phyloP scores from a whole-genome alignment of 768 basidiomycete genomes.

The Tricholoma sp. region DNA sequence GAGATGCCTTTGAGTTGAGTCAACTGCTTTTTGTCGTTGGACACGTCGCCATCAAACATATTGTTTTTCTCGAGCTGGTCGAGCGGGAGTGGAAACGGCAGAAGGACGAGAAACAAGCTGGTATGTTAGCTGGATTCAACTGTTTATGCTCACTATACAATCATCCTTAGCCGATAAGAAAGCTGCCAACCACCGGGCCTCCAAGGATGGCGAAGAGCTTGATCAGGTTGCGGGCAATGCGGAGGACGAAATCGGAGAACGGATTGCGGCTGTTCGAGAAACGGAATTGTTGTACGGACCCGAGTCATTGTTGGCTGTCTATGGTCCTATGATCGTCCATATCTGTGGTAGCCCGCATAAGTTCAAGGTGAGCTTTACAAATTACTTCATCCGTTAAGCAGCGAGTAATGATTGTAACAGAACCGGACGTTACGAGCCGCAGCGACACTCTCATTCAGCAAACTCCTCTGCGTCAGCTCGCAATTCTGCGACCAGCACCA shows the following conservation, averaged over 20 bases:
- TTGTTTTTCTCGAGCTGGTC: conserved; percentile 91
- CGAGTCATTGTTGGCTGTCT: conserved; percentile 75
- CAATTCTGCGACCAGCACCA: conserved; percentile 92
- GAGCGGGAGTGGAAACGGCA: conserved; percentile 96
- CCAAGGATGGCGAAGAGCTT: conserved; percentile 78
- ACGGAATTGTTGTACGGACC: conserved; percentile 81
- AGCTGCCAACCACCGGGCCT: conserved; percentile 32
- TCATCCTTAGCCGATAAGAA: conserved; percentile 53
- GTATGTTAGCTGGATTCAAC: conserved; percentile 29
- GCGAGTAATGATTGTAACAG: conserved; percentile 33
- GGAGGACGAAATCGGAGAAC: conserved; percentile 97
- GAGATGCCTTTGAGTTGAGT: conserved; percentile 83
- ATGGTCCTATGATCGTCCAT: conserved; percentile 85
- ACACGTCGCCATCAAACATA: conserved; percentile 96
- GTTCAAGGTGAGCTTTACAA: conserved; percentile 63
- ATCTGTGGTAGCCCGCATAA: conserved; percentile 88
- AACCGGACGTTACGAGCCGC: conserved; percentile 82
- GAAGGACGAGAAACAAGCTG: conserved; percentile 82
- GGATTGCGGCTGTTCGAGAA: conserved; percentile 80
- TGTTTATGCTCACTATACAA: neutral
- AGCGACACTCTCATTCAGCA: conserved; percentile 86
- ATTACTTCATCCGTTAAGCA: conserved; percentile 5
- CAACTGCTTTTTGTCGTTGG: conserved; percentile 96
- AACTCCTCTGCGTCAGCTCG: conserved; percentile 93
- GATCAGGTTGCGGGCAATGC: conserved; percentile 97